A percentile compares a stretch with the other conserved stretches of the same genome.
Conservation (phyloP, 1,284 basidiomycete species). For the Rhizoctonia solani region DNA sequence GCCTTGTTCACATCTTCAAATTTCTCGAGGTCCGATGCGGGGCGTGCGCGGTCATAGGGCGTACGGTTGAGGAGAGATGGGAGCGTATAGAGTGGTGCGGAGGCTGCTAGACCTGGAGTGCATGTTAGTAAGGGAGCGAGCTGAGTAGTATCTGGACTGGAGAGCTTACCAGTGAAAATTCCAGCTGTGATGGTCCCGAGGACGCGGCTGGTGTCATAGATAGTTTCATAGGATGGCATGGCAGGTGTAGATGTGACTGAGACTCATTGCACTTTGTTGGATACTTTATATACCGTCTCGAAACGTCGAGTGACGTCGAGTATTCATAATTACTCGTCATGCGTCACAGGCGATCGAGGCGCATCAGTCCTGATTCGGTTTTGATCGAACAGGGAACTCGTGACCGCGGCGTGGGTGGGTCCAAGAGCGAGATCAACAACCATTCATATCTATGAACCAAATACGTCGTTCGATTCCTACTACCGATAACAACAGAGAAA, state of each 20-base stretch:
- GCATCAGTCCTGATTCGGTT: neutral
- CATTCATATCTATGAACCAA: neutral
- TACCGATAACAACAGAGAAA: neutral
- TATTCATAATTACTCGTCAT: neutral
- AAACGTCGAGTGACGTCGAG: neutral
- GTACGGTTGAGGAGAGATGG: constrained; percentile 20
- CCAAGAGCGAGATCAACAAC: neutral
- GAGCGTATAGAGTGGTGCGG: constrained; percentile 22
- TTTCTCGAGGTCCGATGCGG: constrained; percentile 26
- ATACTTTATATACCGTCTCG: neutral
- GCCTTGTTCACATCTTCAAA: constrained; percentile 31
- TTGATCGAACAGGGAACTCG: no score
- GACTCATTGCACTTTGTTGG: neutral
- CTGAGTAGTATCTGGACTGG: neutral
- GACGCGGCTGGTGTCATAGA: constrained; percentile 23
- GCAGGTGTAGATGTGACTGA: neutral
- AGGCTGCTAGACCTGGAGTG: constrained; percentile 9
- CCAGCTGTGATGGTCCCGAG: constrained; percentile 19
- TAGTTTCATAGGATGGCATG: neutral
- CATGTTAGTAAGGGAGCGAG: neutral
- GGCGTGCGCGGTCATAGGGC: constrained; percentile 9
- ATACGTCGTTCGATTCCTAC: constrained; percentile 18
- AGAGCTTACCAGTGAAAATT: constrained; percentile 20
- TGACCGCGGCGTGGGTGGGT: neutral
- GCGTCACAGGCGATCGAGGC: neutral